Conservation (phyloP, 768 basidiomycete species). For the Hericium rajendrae region DNA sequence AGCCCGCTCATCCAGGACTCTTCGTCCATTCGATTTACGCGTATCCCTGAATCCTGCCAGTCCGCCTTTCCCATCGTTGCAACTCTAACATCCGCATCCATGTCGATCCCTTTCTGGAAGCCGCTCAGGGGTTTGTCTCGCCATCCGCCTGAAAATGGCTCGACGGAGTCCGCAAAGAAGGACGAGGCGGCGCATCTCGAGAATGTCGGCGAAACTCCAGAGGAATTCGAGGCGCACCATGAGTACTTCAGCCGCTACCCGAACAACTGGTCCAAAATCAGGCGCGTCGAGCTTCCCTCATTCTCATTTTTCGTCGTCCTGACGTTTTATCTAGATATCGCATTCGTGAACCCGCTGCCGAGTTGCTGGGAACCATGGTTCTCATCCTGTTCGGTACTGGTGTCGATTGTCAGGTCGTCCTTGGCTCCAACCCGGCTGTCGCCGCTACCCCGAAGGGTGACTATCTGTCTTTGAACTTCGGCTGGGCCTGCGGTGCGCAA, state of each 20-base stretch:
- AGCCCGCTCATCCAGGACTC: background rate
- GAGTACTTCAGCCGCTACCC: slow-evolving; percentile 10
- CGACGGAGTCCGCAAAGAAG: background rate
- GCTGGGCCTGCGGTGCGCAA: slow-evolving; percentile 15
- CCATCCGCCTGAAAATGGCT: background rate
- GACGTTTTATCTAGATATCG: background rate
- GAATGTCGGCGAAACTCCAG: background rate
- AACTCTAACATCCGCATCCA: background rate
- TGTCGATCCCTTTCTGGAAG: background rate
- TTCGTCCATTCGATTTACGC: background rate
- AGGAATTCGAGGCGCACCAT: background rate
- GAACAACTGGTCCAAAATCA: slow-evolving; percentile 15
- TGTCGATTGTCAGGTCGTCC: slow-evolving; percentile 8
- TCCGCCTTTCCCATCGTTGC: background rate
- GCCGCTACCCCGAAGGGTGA: slow-evolving; percentile 17
- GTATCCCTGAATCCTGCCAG: background rate
- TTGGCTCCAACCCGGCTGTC: slow-evolving; percentile 11
- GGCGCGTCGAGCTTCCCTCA: slow-evolving; percentile 2
- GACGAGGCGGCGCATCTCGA: background rate
- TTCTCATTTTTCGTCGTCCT: background rate
- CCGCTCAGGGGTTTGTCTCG: background rate
- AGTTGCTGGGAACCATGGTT: slow-evolving; percentile 5
- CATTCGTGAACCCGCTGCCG: slow-evolving; percentile 6
- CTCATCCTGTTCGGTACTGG: slow-evolving; percentile 8
- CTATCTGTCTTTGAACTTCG: slow-evolving; percentile 10